A percentile compares a stretch with the other conserved stretches of the same genome.
Conservation (phyloP, 1,284 basidiomycete genomes). For the Microbotryomycetes sp. region DNA sequence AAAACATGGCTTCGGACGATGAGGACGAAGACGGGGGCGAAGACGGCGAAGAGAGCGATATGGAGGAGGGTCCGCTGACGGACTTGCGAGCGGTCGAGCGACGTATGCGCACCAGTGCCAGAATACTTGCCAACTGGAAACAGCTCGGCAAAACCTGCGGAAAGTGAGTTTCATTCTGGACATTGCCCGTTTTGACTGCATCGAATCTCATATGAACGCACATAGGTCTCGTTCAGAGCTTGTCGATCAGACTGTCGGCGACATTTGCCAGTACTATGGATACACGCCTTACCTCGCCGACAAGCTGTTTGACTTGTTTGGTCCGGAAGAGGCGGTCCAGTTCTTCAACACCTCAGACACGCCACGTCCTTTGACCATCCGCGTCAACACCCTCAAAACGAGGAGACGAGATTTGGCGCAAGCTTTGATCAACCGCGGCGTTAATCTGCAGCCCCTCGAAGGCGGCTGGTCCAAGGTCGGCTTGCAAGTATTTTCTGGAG, state of each 20-base stretch:
- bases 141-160: slow-evolving; percentile 59
- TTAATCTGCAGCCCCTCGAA: slow-evolving; percentile 85
- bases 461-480: slow-evolving; percentile 99
- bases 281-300: slow-evolving; percentile 94
- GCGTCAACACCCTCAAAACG: slow-evolving; percentile 92
- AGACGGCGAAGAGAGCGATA: slow-evolving; percentile 55
- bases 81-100: slow-evolving; percentile 75
- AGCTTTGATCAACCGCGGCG: slow-evolving; percentile 83
- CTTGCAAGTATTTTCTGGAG: slow-evolving; percentile 87
- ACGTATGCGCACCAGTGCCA: slow-evolving; percentile 80
- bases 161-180: slow-evolving; percentile 52
- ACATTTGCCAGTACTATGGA: slow-evolving; percentile 92
- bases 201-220: slow-evolving; percentile 7
- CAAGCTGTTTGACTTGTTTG: slow-evolving; percentile 90
- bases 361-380: slow-evolving; percentile 92
- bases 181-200: neutral
- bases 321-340: slow-evolving; percentile 90
- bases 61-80: slow-evolving; percentile 67
- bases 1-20: slow-evolving; percentile 20
- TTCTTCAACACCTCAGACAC: slow-evolving; percentile 99
- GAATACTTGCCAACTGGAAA: slow-evolving; percentile 66
- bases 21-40: slow-evolving; percentile 51
- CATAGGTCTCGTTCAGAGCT: slow-evolving; percentile 78
- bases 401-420: slow-evolving; percentile 91
- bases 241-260: slow-evolving; percentile 73